Evolutionary conservation across 129 eudicot species (phyloP).

Genomic region (sunflower (Helianthus annuus)): HanXRQr2.0-SUNRISE NC_035446.2:77851047-77851546

Average conservation of each 20-base stretch:
- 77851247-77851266: not conserved
- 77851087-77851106: constrained; percentile 89
- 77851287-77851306: not conserved
- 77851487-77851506: no score
- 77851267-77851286: not conserved
- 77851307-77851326: not conserved
- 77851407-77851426: no score
- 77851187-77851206: constrained; percentile 86
- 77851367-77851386: no score
- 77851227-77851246: constrained; percentile 83
- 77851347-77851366: no score
- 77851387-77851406: no score
- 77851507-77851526: no score
- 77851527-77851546: no score
- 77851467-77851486: no score
- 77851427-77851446: no score
- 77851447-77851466: no score
- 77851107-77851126: constrained; percentile 98
- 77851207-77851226: constrained; percentile 92
- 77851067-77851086: constrained; percentile 98
- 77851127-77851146: constrained; percentile 99
- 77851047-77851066: constrained; percentile 70
- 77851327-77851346: no score
- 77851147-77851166: constrained; percentile 98
- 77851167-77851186: constrained; percentile 65